A percentile compares a stretch with the other conserved stretches of the same genome.
Evolutionary conservation across 2,329 filamentous ascomycete genomes (phyloP).

Genomic region (Fusarium denticulatum): DNA sequence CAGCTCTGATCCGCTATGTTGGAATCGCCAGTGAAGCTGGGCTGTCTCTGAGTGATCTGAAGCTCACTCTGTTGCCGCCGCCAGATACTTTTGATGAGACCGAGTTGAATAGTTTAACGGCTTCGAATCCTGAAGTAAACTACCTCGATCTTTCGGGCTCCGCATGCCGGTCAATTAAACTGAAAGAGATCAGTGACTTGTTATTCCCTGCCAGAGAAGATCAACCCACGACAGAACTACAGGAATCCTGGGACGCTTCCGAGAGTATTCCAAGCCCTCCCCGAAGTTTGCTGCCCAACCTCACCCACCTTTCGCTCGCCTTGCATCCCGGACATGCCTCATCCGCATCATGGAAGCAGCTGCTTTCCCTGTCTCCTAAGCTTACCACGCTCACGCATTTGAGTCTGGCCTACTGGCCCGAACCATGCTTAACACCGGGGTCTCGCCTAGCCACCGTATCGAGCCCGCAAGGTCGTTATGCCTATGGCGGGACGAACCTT

Average conservation of each 20-base stretch:
- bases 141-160: slow-evolving; percentile 65
- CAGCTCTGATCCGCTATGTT: slow-evolving; percentile 62
- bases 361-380: slow-evolving; percentile 63
- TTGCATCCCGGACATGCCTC: slow-evolving; percentile 49
- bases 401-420: slow-evolving; percentile 70
- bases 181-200: slow-evolving; percentile 63
- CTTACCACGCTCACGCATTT: slow-evolving; percentile 67
- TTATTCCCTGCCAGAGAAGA: slow-evolving; percentile 54
- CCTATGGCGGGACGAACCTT: slow-evolving; percentile 64
- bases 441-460: slow-evolving; percentile 59
- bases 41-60: slow-evolving; percentile 61
- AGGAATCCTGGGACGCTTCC: slow-evolving; percentile 65
- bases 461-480: slow-evolving; percentile 56
- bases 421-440: slow-evolving; percentile 66
- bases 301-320: slow-evolving; percentile 70
- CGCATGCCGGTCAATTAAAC: slow-evolving; percentile 59
- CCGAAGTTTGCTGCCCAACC: slow-evolving; percentile 60
- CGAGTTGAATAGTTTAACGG: slow-evolving; percentile 39
- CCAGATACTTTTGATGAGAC: slow-evolving; percentile 41
- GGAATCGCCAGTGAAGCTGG: slow-evolving; percentile 57
- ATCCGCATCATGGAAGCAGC: slow-evolving; percentile 66
- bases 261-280: slow-evolving; percentile 47
- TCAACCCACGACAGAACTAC: slow-evolving; percentile 42
- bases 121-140: slow-evolving; percentile 52
- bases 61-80: slow-evolving; percentile 54